Conservation (phyloP, 2,329 filamentous ascomycete species). For the Fusarium sp. region DNA sequence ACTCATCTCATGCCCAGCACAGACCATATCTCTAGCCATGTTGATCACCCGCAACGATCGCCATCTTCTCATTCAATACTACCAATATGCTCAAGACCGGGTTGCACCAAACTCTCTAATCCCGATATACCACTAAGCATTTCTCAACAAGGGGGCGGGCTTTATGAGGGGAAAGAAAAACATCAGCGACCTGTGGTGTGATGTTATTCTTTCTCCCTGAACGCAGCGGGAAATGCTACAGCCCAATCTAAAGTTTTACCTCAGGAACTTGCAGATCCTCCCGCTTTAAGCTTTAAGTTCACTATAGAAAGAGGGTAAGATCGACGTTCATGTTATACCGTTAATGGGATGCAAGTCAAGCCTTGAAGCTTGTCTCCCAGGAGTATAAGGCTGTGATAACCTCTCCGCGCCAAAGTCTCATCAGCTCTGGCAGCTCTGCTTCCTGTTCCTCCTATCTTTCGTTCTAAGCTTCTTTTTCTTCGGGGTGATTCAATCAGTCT, state of each 20-base stretch:
- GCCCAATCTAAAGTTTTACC: background rate
- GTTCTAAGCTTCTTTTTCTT: accelerated
- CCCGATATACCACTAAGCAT: background rate
- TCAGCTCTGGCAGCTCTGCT: background rate
- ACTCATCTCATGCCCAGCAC: background rate
- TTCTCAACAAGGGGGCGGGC: background rate
- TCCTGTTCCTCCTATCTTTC: too few relatives aligned
- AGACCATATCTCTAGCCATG: background rate
- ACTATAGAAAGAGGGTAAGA: background rate
- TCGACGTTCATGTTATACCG: background rate
- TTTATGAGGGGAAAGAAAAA: background rate
- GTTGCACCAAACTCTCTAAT: background rate
- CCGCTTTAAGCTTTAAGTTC: background rate
- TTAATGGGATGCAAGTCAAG: background rate
- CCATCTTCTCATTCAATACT: background rate
- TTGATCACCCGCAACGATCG: background rate
- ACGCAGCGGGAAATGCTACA: background rate
- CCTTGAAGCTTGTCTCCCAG: background rate
- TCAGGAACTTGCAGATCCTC: background rate
- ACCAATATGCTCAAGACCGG: accelerated
- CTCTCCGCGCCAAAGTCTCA: background rate
- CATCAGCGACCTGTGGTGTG: too few relatives aligned
- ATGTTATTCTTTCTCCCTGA: background rate
- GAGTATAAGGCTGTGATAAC: conserved; percentile 1
- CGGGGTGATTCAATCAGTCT: background rate